Evolutionary conservation across 495 filamentous ascomycete species (phyloP), one percentile per base, ranked within the genome.

Genomic region (Hypoxylon rickii): DNA sequence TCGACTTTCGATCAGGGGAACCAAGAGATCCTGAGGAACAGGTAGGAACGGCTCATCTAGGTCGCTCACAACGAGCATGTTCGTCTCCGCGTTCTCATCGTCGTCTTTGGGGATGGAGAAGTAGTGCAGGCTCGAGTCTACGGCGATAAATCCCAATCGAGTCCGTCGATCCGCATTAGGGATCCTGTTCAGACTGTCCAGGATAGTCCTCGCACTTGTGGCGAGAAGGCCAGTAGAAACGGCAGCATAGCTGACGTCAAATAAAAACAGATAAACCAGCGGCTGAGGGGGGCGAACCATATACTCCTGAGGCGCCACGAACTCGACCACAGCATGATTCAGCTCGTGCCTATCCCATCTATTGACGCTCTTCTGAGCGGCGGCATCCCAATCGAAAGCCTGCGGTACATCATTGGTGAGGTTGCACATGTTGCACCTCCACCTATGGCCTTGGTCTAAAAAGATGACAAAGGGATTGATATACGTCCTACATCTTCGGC

Each of bases 371-470:
- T 93, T 92, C 70, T 97, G 92, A 42, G 89, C 75, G 11, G 90
- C 85, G 31, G 89, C 84, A 73, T 98, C 95, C 94, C 94, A 98
- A 71, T 98, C 94, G 58, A 97, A 98, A 3, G 92, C 92, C 74
- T 97, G 95, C 7, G 94, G 94, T 12, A 98, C 95, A 65, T 98
- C 94, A 68, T 97, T 98, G 47, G 92, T 97, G 50, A 98, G 78
- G 71, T 96, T 97, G 68, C 94, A 98, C 93, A 98, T 97, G 73
- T 98, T 98, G 74, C 94, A 98, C 50, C 93, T 86, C 94, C 94
- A 97, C 66, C 94, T 83, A 76, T 98, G 94, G 15, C 93, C 93
- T 70, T 97, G 90, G 55, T 98, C 94, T 34, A 98, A 75, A 79
- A 98, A 98, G 44, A 88, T 90, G 37, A 92, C 94, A 51, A 93